Percentiles rank a stretch among this genome's conserved stretches.
Evolutionary conservation across 768 basidiomycete genomes (phyloP).

Genomic region (Suillus ampliporus): DNA sequence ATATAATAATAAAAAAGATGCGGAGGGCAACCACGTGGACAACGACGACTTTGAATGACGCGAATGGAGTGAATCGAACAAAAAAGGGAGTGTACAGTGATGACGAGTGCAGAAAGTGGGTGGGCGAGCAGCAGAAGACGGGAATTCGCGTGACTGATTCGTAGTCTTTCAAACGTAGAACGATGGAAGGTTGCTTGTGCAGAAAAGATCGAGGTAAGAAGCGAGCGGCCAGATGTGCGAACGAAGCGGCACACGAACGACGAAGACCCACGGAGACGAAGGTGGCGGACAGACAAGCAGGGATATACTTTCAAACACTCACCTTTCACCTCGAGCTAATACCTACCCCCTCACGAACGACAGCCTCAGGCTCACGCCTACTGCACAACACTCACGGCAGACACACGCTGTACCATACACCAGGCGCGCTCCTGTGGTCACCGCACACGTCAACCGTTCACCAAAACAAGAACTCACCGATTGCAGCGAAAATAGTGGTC

Average conservation of each 20-base stretch:
- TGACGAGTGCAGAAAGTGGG: background rate
- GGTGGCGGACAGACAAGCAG: background rate
- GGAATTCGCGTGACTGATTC: background rate
- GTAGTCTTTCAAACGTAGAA: background rate
- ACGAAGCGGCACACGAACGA: background rate
- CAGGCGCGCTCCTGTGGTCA: background rate
- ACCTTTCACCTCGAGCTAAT: background rate
- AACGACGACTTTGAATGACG: background rate
- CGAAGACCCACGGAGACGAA: background rate
- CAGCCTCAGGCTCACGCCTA: background rate
- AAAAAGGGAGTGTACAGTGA: background rate
- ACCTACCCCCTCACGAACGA: background rate
- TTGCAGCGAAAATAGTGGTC: background rate
- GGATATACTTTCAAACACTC: background rate
- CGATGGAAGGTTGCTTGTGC: background rate
- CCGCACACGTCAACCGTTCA: background rate
- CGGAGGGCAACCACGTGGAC: background rate
- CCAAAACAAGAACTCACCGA: background rate
- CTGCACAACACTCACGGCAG: background rate
- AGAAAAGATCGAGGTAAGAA: background rate
- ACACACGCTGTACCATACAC: background rate
- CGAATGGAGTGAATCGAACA: background rate
- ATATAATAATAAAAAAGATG: background rate
- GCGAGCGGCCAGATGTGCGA: background rate
- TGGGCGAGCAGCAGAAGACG: background rate